Conservation (phyloP, 2,329 filamentous ascomycete species). For the Tolypocladium tropicale region DNA sequence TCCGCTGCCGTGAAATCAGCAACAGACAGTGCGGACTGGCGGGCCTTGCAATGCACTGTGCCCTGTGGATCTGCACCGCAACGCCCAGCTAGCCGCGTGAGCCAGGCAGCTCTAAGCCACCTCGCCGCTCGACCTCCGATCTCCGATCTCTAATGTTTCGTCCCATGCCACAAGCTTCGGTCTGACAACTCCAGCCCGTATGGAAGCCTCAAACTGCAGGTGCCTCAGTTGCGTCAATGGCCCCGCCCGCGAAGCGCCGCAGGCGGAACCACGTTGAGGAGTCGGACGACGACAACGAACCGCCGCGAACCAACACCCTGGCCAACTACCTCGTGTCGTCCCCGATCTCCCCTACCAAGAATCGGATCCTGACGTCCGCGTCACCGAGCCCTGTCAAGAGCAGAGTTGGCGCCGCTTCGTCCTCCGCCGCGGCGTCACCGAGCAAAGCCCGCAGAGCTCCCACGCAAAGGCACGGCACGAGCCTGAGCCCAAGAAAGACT, state of each 20-base stretch:
- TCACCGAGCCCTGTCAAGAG: constrained; percentile 32
- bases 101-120: constrained; percentile 3
- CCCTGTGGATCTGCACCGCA: background rate
- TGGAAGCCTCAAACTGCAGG: constrained; percentile 14
- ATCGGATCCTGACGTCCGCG: constrained; percentile 17
- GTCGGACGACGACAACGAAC: constrained; percentile 40
- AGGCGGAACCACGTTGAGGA: constrained; percentile 44
- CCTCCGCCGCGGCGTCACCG: constrained; percentile 8
- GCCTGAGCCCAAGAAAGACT: constrained; percentile 27
- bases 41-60: background rate
- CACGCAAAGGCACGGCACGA: constrained; percentile 18
- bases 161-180: background rate
- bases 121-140: background rate
- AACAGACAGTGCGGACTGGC: background rate
- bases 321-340: constrained; percentile 45
- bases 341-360: constrained; percentile 29
- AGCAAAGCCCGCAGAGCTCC: constrained; percentile 15
- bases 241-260: constrained; percentile 47
- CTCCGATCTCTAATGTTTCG: background rate
- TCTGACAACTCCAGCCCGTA: constrained; percentile 2
- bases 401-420: constrained; percentile 5
- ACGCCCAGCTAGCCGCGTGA: background rate
- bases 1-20: background rate
- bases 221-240: constrained; percentile 34
- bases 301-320: constrained; percentile 32